Base-by-base conservation (phyloP, 345 rosid species). In the Syzygium aromaticum region DNA sequence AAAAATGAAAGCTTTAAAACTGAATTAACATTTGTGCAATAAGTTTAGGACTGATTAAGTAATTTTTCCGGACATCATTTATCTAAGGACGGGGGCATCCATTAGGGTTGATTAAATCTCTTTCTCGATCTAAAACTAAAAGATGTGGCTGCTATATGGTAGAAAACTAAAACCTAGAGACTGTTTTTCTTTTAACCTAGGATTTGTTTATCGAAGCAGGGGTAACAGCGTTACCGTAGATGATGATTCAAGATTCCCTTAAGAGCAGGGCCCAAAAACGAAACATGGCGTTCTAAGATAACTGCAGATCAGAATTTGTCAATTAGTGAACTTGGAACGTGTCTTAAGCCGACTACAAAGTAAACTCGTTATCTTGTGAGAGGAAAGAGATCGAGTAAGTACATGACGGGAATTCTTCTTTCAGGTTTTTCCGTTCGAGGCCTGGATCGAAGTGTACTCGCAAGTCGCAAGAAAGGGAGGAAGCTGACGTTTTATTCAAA, bases 1-100 rank as follows among this genome's bases (percentile, higher is more conserved):
- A 57, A 6, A n/a, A 2, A 27, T 61, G 1, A 3, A 16, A 61
- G n/a, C 0, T 3, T n/a, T 61, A 1, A 2, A 3, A 13, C n/a
- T n/a, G 28, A 61, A n/a, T 61, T 27, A 16, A n/a, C 33, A 27
- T 12, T 1, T 0, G 0, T 61, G 8, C 15, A n/a, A n/a, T 61
- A 61, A 0, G 13, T 61, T 61, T 61, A 61, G 33, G 6, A 61
- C 17, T 61, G 14, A 61, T 61, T 5, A 12, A 61, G 17, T 25
- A 57, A 61, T 61, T n/a, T 61, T n/a, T 61, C 73, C 8, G 28
- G 73, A 33, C 9, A 16, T n/a, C n/a, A n/a, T n/a, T 61, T 61
- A 33, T n/a, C 73, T 14, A 13, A 30, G 11, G 33, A 61, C 0
- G 2, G 12, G 9, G 17, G 17, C 4, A 61, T 61, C 73, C 33